Evolutionary conservation across 176 grass and related monocot genomes (phyloP).

Genomic region (Cenchrus fungigraminus): DNA sequence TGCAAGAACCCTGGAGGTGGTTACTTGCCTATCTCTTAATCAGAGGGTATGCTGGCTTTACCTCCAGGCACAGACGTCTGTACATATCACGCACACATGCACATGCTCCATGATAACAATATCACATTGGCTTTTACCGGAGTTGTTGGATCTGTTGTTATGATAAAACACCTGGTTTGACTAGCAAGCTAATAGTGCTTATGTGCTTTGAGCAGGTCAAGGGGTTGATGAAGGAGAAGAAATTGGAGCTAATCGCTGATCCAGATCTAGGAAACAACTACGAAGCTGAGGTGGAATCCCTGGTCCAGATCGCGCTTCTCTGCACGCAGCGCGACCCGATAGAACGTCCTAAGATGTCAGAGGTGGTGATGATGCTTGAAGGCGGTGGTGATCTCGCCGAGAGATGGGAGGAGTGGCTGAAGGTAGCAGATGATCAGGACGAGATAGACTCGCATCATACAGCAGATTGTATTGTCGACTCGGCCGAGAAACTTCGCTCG

Average conservation of each 20-base stretch:
- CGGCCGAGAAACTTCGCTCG: constrained; percentile 54
- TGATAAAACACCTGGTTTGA: neutral
- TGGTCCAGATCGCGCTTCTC: constrained; percentile 72
- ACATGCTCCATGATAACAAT: too few relatives aligned
- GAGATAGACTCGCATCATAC: constrained; percentile 42
- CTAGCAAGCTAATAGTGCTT: neutral
- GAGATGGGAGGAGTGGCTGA: constrained; percentile 83
- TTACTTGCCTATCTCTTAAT: too few relatives aligned
- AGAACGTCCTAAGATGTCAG: constrained; percentile 76
- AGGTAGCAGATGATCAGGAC: constrained; percentile 62
- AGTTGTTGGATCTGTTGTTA: neutral
- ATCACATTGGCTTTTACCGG: neutral
- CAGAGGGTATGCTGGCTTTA: too few relatives aligned
- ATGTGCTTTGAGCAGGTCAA: constrained; percentile 57
- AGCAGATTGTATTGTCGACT: constrained; percentile 69
- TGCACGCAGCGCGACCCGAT: constrained; percentile 71
- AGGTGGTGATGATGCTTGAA: constrained; percentile 82
- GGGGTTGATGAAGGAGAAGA: constrained; percentile 70
- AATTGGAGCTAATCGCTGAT: constrained; percentile 58
- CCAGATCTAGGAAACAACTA: constrained; percentile 65
- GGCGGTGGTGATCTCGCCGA: constrained; percentile 56
- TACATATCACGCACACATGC: too few relatives aligned
- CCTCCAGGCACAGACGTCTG: too few relatives aligned
- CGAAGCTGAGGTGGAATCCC: constrained; percentile 62
- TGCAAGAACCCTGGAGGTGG: too few relatives aligned